Evolutionary conservation across 768 basidiomycete genomes (phyloP).

Genomic region (Leccinum variicolor): DNA sequence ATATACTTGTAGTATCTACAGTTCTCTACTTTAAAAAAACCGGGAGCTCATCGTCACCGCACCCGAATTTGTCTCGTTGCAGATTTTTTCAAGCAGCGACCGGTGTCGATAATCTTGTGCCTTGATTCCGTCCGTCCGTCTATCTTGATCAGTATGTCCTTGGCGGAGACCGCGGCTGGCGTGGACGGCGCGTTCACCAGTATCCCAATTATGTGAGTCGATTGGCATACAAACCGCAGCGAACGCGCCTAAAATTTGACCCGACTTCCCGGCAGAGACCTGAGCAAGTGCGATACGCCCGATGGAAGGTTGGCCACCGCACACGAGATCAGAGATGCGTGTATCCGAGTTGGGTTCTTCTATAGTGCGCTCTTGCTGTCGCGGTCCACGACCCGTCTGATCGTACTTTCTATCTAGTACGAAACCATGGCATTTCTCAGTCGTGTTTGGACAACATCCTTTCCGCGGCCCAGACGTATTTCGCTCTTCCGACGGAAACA

Average conservation of each 20-base stretch:
- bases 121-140: not conserved
- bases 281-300: conserved; percentile 16
- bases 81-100: not conserved
- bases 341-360: conserved; percentile 82
- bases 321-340: conserved; percentile 63
- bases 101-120: not conserved
- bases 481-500: conserved; percentile 53
- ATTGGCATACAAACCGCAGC: not conserved
- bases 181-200: conserved; percentile 20
- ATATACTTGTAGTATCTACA: not conserved
- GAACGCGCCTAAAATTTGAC: not conserved
- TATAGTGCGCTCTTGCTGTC: conserved; percentile 48
- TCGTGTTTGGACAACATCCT: conserved; percentile 44
- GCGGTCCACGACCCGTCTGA: not conserved
- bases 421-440: conserved; percentile 71
- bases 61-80: not conserved
- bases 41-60: not conserved
- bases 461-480: conserved; percentile 56
- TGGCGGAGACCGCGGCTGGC: conserved; percentile 15
- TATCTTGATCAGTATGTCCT: conserved; percentile 16
- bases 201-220: conserved; percentile 27
- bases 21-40: not conserved
- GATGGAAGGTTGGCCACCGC: conserved; percentile 46
- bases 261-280: conserved; percentile 12
- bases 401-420: conserved; percentile 44